Evolutionary conservation across 345 rosid species (phyloP).

Genomic region (Acer negundo): DNA sequence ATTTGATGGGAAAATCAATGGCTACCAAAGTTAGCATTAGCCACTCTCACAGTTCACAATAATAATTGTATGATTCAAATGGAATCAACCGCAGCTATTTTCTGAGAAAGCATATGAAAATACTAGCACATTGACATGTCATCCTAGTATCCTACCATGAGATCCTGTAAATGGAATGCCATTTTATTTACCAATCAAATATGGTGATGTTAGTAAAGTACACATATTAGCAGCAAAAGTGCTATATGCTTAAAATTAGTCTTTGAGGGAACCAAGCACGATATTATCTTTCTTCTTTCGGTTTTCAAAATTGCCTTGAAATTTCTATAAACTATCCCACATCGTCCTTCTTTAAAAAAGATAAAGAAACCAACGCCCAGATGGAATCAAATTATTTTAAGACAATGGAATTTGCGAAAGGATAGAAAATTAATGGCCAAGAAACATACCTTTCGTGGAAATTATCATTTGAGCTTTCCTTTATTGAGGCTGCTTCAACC

Average conservation of each 20-base stretch:
- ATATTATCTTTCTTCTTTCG: neutral
- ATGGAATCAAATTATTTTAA: neutral
- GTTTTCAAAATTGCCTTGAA: neutral
- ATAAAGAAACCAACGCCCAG: neutral
- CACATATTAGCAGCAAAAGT: neutral
- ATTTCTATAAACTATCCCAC: neutral
- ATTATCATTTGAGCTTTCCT: conserved; percentile 38
- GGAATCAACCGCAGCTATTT: neutral
- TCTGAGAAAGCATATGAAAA: neutral
- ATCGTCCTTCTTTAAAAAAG: neutral
- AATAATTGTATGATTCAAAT: too few relatives aligned
- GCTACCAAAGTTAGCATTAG: neutral
- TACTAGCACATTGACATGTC: neutral
- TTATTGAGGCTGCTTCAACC: conserved; percentile 32
- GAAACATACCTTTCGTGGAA: conserved; percentile 39
- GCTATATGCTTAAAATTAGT: too few relatives aligned
- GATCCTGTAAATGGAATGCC: neutral
- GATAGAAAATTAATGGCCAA: neutral
- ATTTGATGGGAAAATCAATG: neutral
- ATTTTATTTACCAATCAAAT: neutral
- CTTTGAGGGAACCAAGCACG: too few relatives aligned
- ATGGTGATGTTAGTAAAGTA: neutral
- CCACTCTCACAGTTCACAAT: conserved; percentile 5
- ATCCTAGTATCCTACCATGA: neutral
- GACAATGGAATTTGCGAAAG: neutral